Conservation (phyloP, 768 basidiomycete species). For the Termitomyces eurrhizus region DNA sequence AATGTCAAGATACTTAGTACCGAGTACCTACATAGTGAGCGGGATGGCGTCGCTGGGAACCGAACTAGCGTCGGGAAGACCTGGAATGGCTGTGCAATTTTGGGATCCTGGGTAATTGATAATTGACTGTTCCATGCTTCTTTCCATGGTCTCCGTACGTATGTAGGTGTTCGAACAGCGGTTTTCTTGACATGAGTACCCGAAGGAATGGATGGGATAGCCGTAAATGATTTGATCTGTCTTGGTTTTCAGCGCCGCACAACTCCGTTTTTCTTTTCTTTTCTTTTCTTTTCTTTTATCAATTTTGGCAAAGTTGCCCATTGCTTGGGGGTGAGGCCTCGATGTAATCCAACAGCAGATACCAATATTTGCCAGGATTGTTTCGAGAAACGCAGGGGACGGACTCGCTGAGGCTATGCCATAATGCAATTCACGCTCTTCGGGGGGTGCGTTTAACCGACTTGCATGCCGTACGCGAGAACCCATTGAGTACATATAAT, state of each 20-base stretch:
- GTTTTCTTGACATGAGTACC: too few relatives aligned
- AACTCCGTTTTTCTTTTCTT: background rate
- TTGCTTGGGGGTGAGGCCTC: background rate
- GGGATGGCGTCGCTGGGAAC: background rate
- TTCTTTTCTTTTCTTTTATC: background rate
- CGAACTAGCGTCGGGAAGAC: conserved; percentile 1
- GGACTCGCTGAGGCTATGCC: background rate
- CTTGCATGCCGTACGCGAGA: background rate
- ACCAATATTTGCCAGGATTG: background rate
- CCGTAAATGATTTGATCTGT: background rate
- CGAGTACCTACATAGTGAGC: background rate
- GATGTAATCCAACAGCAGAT: background rate
- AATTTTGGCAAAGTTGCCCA: too few relatives aligned
- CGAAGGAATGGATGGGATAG: background rate
- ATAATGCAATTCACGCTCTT: background rate
- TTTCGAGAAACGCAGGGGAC: too few relatives aligned
- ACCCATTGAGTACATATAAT: background rate
- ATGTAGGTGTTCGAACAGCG: background rate
- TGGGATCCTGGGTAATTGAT: background rate
- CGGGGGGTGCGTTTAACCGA: background rate
- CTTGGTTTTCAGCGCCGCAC: background rate
- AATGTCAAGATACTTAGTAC: background rate
- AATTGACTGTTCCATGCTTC: background rate
- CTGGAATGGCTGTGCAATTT: background rate
- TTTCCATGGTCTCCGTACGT: background rate